Base-by-base conservation (phyloP, 2,329 filamentous ascomycete species). In the Anisogramma anomala region DNA sequence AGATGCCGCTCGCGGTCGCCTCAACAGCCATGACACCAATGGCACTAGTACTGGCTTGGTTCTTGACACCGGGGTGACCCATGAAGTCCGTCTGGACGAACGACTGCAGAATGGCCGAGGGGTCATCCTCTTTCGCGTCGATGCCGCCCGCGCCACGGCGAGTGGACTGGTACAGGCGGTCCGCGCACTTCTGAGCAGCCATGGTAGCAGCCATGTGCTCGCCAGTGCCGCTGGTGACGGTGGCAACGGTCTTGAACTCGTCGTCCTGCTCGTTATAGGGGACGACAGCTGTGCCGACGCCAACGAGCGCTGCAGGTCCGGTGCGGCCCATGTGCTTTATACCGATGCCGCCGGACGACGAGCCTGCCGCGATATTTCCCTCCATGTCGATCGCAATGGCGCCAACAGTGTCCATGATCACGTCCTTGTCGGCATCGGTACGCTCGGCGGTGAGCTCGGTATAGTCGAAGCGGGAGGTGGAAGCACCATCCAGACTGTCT, bases 151-250 rank as follows among this genome's bases (percentile, higher is more conserved):
- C 63, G 2, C 65, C 72, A 49, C 74, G 79, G 55, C 69, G 73
- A 36, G 70, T 81, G 50, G 70, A 74, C 49, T 81, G 75, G 56
- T 87, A 94, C 19, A 98, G 70, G 33, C 91, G 77, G 49, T 89
- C 83, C 1, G 88, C 87, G 56, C 87, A 94, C 41, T 82, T 80
- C 44, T 82, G 79, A 6, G 91, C 88, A 9, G 91, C 89, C 72
- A 93, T 82, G 0, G 88, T 93, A 0, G 89, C 95, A 26, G 87
- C 84, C 83, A 98, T 98, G 58, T 98, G 91, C 62, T 98, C 91
- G 35, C 91, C 91, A 3, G 91, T 98, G 20, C 91, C 91, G 56
- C 86, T 94, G 28, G 87, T 93, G 17, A 95, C 86, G 19, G 81
- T 79, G 22, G 86, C 89, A 20, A 94, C 85, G 33, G 73, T 77